Base-by-base conservation (phyloP, 2,329 filamentous ascomycete genomes). In the Xylariales sp. region DNA sequence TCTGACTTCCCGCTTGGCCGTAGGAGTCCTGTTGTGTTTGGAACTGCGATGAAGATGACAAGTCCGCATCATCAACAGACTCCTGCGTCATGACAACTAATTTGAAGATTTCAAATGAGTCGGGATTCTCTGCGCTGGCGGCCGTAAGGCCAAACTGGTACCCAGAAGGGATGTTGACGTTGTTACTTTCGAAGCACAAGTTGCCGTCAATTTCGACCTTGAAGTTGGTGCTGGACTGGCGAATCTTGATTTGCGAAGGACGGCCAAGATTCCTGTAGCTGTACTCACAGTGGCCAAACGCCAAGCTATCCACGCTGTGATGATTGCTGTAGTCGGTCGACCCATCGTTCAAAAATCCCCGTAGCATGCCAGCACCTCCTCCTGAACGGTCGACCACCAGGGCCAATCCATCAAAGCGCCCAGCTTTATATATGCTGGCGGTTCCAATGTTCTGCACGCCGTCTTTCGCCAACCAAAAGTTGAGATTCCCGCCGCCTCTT, bases 331-430 rank as follows among this genome's bases (percentile, higher is more conserved):
- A 96, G 60, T 95, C 87, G 49, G 76, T 81, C 25, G 70, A 78
- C 33, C 90, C 91, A 60, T 97, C 93, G 65, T 97, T 98, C 48
- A 98, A 68, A 69, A 97, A 98, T 14, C 86, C 93, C 42, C 93
- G 78, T 47, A 98, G 73, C 63, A 84, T 89, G 49, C 93, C 93
- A 36, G 81, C 81, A 3, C 66, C 64, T 30, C 88, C 84, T 38
- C 86, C 84, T 55, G 93, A 85, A 45, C 85, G 82, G 63, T 97
- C 91, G 38, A 98, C 63, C 17, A 94, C 83, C 40, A 98, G 67
- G 23, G 80, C 90, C 49, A 98, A 68, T n/a, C 93, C 93, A 52
- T 97, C 91, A 53, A 95, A 98, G 50, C 78, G 79, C 38, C 79
- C 79, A 8, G 84, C 83, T 1, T 85, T 93, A 65, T 96, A 95